Evolutionary conservation across 495 filamentous ascomycete genomes (phyloP).

Genomic region (Aspergillus mulundensis): DNA sequence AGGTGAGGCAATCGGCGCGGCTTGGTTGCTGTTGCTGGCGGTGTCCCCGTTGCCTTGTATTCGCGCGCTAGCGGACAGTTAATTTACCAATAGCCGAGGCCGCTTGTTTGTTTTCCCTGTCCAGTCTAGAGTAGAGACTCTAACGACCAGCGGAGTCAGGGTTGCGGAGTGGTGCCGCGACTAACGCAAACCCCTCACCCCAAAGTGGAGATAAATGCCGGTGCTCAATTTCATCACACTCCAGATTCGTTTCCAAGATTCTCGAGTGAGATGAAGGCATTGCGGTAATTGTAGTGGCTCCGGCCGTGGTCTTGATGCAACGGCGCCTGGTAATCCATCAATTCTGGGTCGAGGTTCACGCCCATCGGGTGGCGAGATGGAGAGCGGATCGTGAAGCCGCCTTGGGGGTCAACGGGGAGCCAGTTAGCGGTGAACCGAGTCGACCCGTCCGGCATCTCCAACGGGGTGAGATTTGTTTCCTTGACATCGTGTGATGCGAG

Average conservation of each 20-base stretch:
- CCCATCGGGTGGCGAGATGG: neutral
- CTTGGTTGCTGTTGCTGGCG: neutral
- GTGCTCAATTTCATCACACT: neutral
- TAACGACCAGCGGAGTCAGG: neutral
- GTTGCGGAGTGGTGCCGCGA: neutral
- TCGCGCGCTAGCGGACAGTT: neutral
- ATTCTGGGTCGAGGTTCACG: neutral
- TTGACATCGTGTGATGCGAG: neutral
- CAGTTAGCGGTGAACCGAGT: constrained; percentile 35
- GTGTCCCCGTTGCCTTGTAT: neutral
- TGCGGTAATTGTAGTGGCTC: neutral
- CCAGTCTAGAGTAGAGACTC: neutral
- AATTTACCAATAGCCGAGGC: neutral
- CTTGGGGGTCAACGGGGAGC: constrained; percentile 35
- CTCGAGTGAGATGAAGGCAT: constrained; percentile 3
- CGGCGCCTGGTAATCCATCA: neutral
- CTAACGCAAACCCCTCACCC: neutral
- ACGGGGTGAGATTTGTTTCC: constrained; percentile 18
- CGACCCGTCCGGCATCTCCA: constrained; percentile 39
- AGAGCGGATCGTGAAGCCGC: constrained; percentile 32
- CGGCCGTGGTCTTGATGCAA: neutral
- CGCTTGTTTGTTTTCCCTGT: neutral
- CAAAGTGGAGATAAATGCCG: neutral
- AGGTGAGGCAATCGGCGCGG: neutral
- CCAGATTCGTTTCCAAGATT: neutral